Conservation (phyloP, 495 filamentous ascomycete genomes). For the Neurospora discreta region DNA sequence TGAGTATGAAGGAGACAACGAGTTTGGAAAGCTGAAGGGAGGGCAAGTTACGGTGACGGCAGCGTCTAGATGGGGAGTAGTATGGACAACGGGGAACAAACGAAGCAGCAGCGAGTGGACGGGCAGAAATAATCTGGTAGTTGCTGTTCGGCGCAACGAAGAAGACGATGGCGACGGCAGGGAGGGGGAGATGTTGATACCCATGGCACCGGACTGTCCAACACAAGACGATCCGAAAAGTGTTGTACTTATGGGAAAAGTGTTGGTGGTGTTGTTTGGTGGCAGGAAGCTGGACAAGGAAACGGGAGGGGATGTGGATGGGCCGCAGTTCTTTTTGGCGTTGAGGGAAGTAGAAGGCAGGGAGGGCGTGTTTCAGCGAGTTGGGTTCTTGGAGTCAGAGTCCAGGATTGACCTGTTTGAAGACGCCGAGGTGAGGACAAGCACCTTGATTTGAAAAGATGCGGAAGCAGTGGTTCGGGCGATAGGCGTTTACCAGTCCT, state of each 20-base stretch:
- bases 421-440: neutral
- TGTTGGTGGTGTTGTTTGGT: slow-evolving; percentile 5
- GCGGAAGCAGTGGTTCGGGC: neutral
- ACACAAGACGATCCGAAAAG: slow-evolving; percentile 3
- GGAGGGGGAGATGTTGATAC: neutral
- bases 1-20: slow-evolving; percentile 1
- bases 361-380: neutral
- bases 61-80: neutral
- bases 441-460: neutral
- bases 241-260: neutral
- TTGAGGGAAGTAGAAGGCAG: slow-evolving; percentile 2
- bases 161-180: neutral
- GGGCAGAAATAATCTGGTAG: neutral
- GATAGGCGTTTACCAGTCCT: neutral
- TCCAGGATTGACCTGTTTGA: neutral
- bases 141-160: neutral
- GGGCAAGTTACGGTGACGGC: slow-evolving; percentile 5
- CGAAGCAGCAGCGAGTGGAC: neutral
- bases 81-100: neutral
- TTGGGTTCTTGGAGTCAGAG: slow-evolving; percentile 9
- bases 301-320: neutral
- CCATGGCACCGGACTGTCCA: slow-evolving; percentile 3
- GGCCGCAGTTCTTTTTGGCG: slow-evolving; percentile 5
- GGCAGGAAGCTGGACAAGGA: neutral
- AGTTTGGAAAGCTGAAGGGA: neutral